Base-by-base conservation (phyloP, 805 yeast genomes). In the Yamadazyma philogaea region DNA sequence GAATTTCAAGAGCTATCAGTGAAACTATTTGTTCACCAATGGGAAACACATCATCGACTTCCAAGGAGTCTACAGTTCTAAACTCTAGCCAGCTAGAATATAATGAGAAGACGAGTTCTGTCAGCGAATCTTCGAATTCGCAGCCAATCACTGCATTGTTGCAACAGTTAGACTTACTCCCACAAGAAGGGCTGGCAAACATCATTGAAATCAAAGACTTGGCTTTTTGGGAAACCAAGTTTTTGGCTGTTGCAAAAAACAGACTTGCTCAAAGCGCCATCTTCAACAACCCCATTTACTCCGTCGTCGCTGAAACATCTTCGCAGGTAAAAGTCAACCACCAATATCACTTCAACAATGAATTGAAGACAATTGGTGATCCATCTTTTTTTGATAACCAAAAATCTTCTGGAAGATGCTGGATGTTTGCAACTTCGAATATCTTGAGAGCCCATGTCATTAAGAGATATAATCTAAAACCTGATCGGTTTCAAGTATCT, bases 391-490 rank as follows among this genome's bases (percentile, higher is more conserved):
- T 56, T 43, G 61, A 69, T 54, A 81, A 83, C 63, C 96, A 87
- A 68, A 76, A 77, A 53, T 61, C 78, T 8, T 78, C 87, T 17
- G 96, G 96, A 22, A 70, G 95, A 54, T 87, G 96, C 64, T 87
- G 96, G 96, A 73, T 87, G 47, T 87, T 87, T 62, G 96, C 96
- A 8, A 77, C 91, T 1, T 78, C 87, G 40, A 87, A 88, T 53
- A 74, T 84, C 43, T 66, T 87, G 55, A 75, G 96, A 53, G 59
- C 82, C 39, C 74, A 73, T 41, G 76, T 85, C 32, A 79, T 81
- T 63, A 69, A 74, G 52, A 75, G 75, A 56, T 75, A 81, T 61
- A 79, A 82, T 55, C 62, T 87, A 53, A 55, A 57, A 41, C 60
- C 59, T 10, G 68, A 64, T 30, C 76, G 74, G 51, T 79, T 85